Percentiles rank a stretch among this genome's conserved stretches.
phyloP scores from a whole-genome alignment of 495 filamentous ascomycete genomes.

The Xylaria grammica region DNA sequence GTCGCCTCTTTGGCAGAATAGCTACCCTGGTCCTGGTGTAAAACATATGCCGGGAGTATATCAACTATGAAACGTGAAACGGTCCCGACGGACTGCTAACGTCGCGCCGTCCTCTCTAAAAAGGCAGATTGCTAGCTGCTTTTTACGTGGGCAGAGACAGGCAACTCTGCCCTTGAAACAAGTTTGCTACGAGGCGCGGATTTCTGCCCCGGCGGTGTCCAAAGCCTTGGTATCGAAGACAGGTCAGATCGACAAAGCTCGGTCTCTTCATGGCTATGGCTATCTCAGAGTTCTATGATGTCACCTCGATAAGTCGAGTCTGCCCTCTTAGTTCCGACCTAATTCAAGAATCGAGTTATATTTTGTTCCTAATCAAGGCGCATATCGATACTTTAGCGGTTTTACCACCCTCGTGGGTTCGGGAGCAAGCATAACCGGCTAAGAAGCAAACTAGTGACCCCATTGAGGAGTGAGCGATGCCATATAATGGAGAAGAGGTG shows the following conservation, averaged over 20 bases:
- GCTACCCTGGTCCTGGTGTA: neutral
- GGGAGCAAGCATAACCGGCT: neutral
- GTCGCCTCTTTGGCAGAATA: neutral
- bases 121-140: too few relatives aligned
- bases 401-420: neutral
- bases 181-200: too few relatives aligned
- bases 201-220: too few relatives aligned
- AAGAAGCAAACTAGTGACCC: neutral
- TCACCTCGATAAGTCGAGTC: too few relatives aligned
- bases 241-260: too few relatives aligned
- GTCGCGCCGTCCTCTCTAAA: too few relatives aligned
- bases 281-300: neutral
- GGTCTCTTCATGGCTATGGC: too few relatives aligned
- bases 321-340: neutral
- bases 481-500: neutral
- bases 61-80: constrained; percentile 3
- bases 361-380: neutral
- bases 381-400: too few relatives aligned
- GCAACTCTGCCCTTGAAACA: too few relatives aligned
- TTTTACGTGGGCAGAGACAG: too few relatives aligned
- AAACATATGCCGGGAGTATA: neutral
- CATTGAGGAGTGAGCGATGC: too few relatives aligned
- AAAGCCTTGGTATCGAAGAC: too few relatives aligned
- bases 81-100: neutral
- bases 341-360: neutral